Base-by-base conservation (phyloP, 352 stramenopile species). In the Elongisporangium undulatum region DNA sequence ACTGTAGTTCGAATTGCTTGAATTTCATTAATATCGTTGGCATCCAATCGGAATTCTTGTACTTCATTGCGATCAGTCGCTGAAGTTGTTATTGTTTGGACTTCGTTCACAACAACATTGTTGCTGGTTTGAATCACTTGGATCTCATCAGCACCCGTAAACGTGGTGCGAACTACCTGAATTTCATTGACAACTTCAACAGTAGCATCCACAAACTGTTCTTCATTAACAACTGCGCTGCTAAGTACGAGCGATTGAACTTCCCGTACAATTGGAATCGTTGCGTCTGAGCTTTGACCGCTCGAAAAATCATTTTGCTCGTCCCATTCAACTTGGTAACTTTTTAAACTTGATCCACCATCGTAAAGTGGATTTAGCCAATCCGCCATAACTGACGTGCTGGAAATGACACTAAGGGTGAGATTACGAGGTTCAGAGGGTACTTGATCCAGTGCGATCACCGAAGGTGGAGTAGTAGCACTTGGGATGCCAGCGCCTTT, bases 121-220 rank as follows among this genome's bases (percentile, higher is more conserved):
- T 87, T 89, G 0, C 55, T 96, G 29, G 80, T 92, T 49, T 66
- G 80, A 21, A 98, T 85, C 7, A 93, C 72, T 62, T 97, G 90
- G 22, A 97, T 72, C 56, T 97, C 90, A 64, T 97, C 89, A 12
- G 77, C 77, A 4, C 92, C 92, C 0, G 72, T 81, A 34, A 97
- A 94, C 3, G 66, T 74, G 1, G 82, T 97, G 12, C 93, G 92
- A 2, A 99, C 86, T 7, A 95, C 95, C 66, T 99, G 96, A 8
- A 95, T 71, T 68, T 99, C 97, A 66, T 99, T 99, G 16, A 82
- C 95, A 13, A 99, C 96, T 56, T 95, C 77, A 9, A 98, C 90
- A 0, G 92, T 97, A 0, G 89, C 94, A 62, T 96, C 80, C 6
- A 99, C 87, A 52, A 88, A 89, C 62, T 99, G 96, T 52, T 97